Base-by-base conservation (phyloP, 2,329 filamentous ascomycete genomes). In the Sporothrix brunneoviolacea region DNA sequence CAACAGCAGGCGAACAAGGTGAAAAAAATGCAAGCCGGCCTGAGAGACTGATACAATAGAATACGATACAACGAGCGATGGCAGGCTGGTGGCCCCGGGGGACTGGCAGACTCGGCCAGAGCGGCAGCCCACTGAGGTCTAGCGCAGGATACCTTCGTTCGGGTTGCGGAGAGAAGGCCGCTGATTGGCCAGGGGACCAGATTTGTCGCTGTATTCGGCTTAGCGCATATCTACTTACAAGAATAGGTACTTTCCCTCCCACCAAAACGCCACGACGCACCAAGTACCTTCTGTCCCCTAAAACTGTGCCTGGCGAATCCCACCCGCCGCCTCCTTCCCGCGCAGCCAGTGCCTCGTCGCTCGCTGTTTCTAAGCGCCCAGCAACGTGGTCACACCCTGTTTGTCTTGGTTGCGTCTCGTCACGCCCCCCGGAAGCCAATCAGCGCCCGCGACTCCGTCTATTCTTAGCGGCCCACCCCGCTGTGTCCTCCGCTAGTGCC, bases 301-400 rank as follows among this genome's bases (percentile, higher is more conserved):
- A n/a, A n/a, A n/a, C n/a, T 30, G 37, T 21, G 33, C 41, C 46
- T 42, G 36, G 16, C 44, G 22, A 52, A 49, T 52, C 27, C 35
- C 19, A 41, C 39, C 38, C 22, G 13, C n/a, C 24, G 32, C 18
- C 5, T 3, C 41, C 24, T 28, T 28, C 24, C 24, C 24, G 24
- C 10, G 24, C 24, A 6, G 24, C 24, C 39, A 43, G 27, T 27
- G n/a, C 46, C 30, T 35, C 19, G 16, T 22, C 16, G 18, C 10
- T 33, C 43, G 21, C 19, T 16, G 18, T 35, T 40, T 52, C n/a
- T 58, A 58, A 57, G 56, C 56, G 56, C 56, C 56, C 52, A 43
- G 39, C 45, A 44, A 40, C 13, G 39, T 42, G 52, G 52, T 46
- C 53, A 51, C 47, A 37, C 40, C 45, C 46, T 40, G 27, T 46